phyloP scores from a whole-genome alignment of 768 basidiomycete genomes.

The Nidula microcarpa region DNA sequence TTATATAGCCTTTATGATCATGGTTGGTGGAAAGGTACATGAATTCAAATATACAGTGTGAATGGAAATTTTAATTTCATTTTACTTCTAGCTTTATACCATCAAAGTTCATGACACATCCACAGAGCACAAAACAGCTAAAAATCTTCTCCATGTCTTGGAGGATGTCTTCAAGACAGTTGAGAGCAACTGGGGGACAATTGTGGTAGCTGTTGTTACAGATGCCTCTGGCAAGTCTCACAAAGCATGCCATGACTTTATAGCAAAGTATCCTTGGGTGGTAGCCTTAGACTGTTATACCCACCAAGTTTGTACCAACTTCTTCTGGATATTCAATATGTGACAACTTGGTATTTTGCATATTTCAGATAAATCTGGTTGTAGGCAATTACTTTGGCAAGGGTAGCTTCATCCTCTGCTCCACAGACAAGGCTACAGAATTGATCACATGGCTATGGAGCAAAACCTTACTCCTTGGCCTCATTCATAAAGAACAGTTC shows the following conservation, averaged over 20 bases:
- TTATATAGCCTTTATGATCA: too few species aligned
- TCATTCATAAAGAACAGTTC: slow-evolving; percentile 19
- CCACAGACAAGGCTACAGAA: slow-evolving; percentile 22
- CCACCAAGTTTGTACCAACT: slow-evolving; percentile 9
- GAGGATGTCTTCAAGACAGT: slow-evolving; percentile 10
- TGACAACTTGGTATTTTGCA: neutral
- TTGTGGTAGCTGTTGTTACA: slow-evolving; percentile 23
- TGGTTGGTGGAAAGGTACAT: too few species aligned
- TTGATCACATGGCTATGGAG: slow-evolving; percentile 36
- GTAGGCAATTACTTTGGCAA: slow-evolving; percentile 33
- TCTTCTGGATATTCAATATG: too few species aligned
- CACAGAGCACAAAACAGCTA: slow-evolving; percentile 22
- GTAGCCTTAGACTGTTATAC: slow-evolving; percentile 29
- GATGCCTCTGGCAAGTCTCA: slow-evolving; percentile 32
- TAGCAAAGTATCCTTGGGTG: slow-evolving; percentile 14
- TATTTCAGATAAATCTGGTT: slow-evolving; percentile 32
- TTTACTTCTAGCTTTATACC: slow-evolving; percentile 20
- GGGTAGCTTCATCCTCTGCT: slow-evolving; percentile 9
- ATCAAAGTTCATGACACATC: slow-evolving; percentile 27
- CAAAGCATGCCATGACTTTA: slow-evolving; percentile 15
- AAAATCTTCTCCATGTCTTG: slow-evolving; percentile 20
- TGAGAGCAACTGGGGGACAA: slow-evolving; percentile 18
- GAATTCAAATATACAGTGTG: too few species aligned
- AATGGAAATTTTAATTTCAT: too few species aligned
- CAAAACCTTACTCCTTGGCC: slow-evolving; percentile 26